Percentiles rank a stretch among this genome's conserved stretches.
These are phyloP conservation scores for Telopea speciosissima DNA, from an alignment of 177 flowering plant species.

Conservation along the genomic window DNA sequence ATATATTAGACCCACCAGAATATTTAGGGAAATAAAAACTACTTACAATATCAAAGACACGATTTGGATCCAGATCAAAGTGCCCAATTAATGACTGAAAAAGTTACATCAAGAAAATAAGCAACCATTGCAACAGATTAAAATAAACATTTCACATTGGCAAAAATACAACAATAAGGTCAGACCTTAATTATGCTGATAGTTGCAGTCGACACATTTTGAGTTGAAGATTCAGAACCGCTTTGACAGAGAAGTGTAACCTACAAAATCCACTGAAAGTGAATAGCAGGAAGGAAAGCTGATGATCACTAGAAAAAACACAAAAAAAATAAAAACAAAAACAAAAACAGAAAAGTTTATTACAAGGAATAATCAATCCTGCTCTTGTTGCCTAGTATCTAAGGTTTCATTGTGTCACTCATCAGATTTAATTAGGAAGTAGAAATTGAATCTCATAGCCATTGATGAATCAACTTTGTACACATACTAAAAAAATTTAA, in stretches of 20 bases:
- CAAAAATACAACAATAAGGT: not conserved
- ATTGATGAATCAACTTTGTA: not conserved
- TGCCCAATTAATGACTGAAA: constrained; percentile 98
- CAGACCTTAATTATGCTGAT: constrained; percentile 91
- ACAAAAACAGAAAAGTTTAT: no score
- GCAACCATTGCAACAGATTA: constrained; percentile 1
- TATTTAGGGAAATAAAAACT: not conserved
- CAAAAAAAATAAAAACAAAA: no score
- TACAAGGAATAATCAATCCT: no score
- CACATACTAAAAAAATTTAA: not conserved
- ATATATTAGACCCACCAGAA: not conserved
- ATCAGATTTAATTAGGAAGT: not conserved
- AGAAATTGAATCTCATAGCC: not conserved
- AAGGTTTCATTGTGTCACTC: no score
- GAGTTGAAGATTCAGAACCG: constrained; percentile 43
- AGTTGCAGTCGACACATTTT: constrained; percentile 53
- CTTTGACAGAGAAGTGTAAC: constrained; percentile 81
- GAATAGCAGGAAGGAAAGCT: not conserved
- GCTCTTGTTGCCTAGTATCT: no score
- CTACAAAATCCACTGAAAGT: constrained; percentile 30
- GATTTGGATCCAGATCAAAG: constrained; percentile 97
- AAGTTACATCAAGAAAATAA: constrained; percentile 2
- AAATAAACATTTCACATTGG: not conserved
- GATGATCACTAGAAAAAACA: not conserved
- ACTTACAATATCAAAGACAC: constrained; percentile 99